Evolutionary conservation across 257 asterid species (phyloP), one percentile per base, ranked within the genome.

Genomic region (Ballota nigra): DNA sequence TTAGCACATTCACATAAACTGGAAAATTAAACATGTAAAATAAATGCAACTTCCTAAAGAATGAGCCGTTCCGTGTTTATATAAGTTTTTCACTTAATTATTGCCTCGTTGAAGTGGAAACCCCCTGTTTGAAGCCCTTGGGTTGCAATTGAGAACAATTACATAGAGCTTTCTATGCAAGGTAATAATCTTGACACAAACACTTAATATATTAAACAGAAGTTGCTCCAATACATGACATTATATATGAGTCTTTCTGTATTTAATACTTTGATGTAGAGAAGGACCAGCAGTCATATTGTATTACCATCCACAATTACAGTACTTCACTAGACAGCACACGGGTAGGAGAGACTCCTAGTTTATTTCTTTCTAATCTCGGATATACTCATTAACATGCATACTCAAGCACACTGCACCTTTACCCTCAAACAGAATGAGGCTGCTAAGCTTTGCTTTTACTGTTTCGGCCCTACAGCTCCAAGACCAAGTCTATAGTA

Each of bases 401-500:
- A 53, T 60, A 58, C 80, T 68, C 64, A 19, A 68, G 63, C 70
- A 52, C 63, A 68, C 75, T 71, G 63, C 62, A 68, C 9, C 38
- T 55, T 69, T 76, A 62, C 65, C 63, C 23, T 38, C 60, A 40
- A 71, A 53, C 70, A 20, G 45, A 64, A 63, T 15, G 71, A 52
- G 77, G 47, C 71, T 72, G 60, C 73, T 49, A 20, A 43, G 24
- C 73, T 45, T 65, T 77, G 74, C 77, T 71, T 79, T 70, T 66
- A 57, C 34, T 63, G 15, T 40, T 78, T 75, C 68, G 59, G 45
- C 72, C 60, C 69, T 80, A 75, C 79, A 83, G 85, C 85, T 83
- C 88, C 88, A 83, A 72, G 67, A 83, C 88, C 83, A 80, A 75
- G 75, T 78, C 88, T 85, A 26, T 55, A 22, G 23, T 78, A 66